Evolutionary conservation across 2,329 filamentous ascomycete species (phyloP).

Genomic region (Akanthomyces lecanii): DNA sequence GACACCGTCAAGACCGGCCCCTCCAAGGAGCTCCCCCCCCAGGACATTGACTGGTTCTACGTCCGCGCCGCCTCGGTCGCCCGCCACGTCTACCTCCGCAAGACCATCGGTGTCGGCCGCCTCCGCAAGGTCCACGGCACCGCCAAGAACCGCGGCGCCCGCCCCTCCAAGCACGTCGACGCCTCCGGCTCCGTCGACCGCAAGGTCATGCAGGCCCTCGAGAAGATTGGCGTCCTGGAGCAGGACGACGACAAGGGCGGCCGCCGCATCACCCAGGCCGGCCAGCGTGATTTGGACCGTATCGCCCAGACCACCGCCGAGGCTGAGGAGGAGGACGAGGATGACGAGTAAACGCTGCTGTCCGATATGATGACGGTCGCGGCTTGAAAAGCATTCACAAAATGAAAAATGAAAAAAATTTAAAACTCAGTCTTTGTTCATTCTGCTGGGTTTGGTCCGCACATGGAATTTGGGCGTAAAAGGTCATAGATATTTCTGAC

Average conservation of each 20-base stretch:
- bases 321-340: conserved; percentile 63
- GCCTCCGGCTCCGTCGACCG: conserved; percentile 94
- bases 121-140: conserved; percentile 94
- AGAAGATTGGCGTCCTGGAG: conserved; percentile 99
- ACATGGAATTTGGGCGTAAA: conserved; percentile 17
- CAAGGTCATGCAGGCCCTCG: conserved; percentile 93
- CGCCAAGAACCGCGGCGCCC: conserved; percentile 93
- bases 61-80: conserved; percentile 89
- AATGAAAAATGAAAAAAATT: not conserved
- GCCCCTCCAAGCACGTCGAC: conserved; percentile 91
- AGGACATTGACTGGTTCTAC: conserved; percentile 97
- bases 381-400: not conserved
- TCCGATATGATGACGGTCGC: not conserved
- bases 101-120: conserved; percentile 97
- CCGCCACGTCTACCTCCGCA: conserved; percentile 98
- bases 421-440: not conserved
- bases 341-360: conserved; percentile 54
- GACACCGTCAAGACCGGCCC: conserved; percentile 98
- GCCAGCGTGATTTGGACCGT: conserved; percentile 98
- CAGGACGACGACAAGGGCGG: conserved; percentile 98
- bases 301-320: conserved; percentile 78
- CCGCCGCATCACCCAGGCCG: conserved; percentile 94
- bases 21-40: conserved; percentile 95
- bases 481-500: conserved; percentile 16
- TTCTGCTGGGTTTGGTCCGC: conserved; percentile 11